Percentiles rank a stretch among this genome's conserved stretches.
Conservation (phyloP, 768 basidiomycete genomes). For the Cystofilobasidium ferigula region DNA sequence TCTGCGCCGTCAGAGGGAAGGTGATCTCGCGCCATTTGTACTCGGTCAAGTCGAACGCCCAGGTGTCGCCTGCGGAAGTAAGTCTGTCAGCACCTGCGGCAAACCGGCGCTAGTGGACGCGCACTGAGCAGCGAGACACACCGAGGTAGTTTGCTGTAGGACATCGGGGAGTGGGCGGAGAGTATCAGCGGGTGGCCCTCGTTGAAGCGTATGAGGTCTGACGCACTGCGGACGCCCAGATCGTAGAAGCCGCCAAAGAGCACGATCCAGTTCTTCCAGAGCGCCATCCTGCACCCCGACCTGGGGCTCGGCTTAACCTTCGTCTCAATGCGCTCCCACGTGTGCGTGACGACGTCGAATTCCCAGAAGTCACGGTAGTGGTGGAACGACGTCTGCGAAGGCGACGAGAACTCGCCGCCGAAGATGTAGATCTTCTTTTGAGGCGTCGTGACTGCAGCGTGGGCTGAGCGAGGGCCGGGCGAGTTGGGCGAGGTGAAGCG, state of each 20-base stretch:
- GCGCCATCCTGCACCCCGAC: conserved; percentile 68
- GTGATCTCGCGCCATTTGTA: conserved; percentile 75
- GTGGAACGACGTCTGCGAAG: conserved; percentile 62
- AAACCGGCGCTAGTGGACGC: background rate
- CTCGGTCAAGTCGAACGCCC: conserved; percentile 75
- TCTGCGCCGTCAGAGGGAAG: conserved; percentile 56
- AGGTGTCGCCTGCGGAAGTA: conserved; percentile 46
- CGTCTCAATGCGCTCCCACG: conserved; percentile 82
- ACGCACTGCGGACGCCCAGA: conserved; percentile 56
- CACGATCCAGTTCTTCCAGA: conserved; percentile 78
- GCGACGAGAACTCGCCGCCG: conserved; percentile 76
- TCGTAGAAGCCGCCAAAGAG: conserved; percentile 88
- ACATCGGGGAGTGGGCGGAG: background rate
- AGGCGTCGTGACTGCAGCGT: conserved; percentile 62
- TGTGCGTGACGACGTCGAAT: conserved; percentile 65
- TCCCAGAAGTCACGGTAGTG: conserved; percentile 78
- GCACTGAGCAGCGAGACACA: no score
- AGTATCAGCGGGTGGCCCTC: background rate
- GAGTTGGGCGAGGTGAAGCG: conserved; percentile 66
- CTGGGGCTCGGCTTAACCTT: conserved; percentile 67
- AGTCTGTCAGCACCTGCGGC: background rate
- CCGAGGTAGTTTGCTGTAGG: conserved; percentile 60
- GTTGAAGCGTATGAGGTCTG: background rate
- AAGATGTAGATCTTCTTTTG: conserved; percentile 70
- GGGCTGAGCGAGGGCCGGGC: conserved; percentile 78